Evolutionary conservation across 2,329 filamentous ascomycete species (phyloP), one percentile per base, ranked within the genome.

Genomic region (Colletotrichum caudatum): DNA sequence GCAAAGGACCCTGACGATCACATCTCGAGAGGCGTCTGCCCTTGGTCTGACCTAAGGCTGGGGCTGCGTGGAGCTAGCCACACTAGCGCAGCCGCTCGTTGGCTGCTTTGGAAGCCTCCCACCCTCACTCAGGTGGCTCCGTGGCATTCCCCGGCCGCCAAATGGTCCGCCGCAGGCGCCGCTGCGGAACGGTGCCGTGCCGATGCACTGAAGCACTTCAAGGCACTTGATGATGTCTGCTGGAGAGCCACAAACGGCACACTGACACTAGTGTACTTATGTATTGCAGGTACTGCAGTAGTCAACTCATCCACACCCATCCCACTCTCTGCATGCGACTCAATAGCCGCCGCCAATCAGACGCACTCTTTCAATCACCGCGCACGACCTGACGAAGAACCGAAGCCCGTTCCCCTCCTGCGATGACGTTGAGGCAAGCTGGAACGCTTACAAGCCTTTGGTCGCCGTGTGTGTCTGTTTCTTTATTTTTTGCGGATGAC

Each of bases 1-100:
- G 54, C 65, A 69, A 23, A 71, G 44, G 69, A 71, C 69, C 69
- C 69, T 71, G 69, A 71, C 59, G 69, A 71, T 71, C 69, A 26
- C 69, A 71, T 64, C 60, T 59, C 16, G 65, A 48, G 33, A 71
- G 59, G 69, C 54, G 65, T 56, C 64, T 51, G 59, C 65, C 65
- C 65, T 59, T 60, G 59, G 53, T 59, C 65, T 59, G 60, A 60
- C 41, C 69, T 59, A 64, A 60, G 54, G 59, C 53, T 46, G 59
- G 65, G 59, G 46, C 69, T 69, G 65, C 59, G 59, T 64, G 65
- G 48, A 71, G 59, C 69, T 71, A 71, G 65, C 53, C 59, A 46
- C 26, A 41, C 59, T 71, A 71, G 69, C 65, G 69, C 69, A 26
- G 8, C 59, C 46, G 53, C 65, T 60, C 35, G 65, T 54, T 64